A percentile compares a stretch with the other conserved stretches of the same genome.
These are phyloP conservation scores for Sanghuangporus baumii DNA, from an alignment of 1,284 basidiomycete genomes.

Conservation along the genomic window DNA sequence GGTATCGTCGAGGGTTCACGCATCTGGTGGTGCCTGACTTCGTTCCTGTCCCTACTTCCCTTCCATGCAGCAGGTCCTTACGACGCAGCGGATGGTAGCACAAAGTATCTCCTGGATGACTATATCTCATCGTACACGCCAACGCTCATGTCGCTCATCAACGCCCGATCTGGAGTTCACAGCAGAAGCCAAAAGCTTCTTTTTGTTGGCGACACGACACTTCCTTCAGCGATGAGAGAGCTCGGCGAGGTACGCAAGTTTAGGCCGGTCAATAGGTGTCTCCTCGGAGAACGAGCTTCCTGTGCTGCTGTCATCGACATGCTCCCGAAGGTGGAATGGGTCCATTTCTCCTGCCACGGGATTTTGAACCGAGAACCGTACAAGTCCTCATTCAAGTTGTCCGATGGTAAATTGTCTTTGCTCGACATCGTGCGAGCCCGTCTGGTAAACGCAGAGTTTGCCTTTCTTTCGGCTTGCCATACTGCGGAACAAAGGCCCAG, in stretches of 20 bases:
- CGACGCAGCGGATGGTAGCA: background rate
- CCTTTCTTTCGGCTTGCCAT: constrained; percentile 31
- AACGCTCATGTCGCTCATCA: constrained; percentile 30
- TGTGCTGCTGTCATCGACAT: background rate
- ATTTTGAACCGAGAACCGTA: background rate
- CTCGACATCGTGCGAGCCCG: constrained; percentile 25
- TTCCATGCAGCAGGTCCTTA: constrained; percentile 26
- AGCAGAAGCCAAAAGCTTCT: background rate
- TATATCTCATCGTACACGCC: constrained; percentile 36
- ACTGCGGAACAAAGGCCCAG: constrained; percentile 16
- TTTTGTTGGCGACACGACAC: background rate
- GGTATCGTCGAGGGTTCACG: constrained; percentile 23
- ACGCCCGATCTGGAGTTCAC: background rate
- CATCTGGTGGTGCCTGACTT: constrained; percentile 42
- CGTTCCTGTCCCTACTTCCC: constrained; percentile 30
- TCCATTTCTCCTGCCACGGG: background rate
- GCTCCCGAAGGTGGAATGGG: background rate
- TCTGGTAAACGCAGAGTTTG: constrained; percentile 28
- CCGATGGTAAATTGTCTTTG: constrained; percentile 18
- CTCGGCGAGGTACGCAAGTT: background rate
- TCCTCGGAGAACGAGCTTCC: background rate
- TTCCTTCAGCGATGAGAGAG: background rate
- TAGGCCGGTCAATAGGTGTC: background rate
- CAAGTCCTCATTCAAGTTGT: background rate
- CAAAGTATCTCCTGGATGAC: constrained; percentile 23